Percentiles rank a stretch among this genome's conserved stretches.
Conservation (phyloP, 805 yeast species). For the Barnettozyma sucrosica region DNA sequence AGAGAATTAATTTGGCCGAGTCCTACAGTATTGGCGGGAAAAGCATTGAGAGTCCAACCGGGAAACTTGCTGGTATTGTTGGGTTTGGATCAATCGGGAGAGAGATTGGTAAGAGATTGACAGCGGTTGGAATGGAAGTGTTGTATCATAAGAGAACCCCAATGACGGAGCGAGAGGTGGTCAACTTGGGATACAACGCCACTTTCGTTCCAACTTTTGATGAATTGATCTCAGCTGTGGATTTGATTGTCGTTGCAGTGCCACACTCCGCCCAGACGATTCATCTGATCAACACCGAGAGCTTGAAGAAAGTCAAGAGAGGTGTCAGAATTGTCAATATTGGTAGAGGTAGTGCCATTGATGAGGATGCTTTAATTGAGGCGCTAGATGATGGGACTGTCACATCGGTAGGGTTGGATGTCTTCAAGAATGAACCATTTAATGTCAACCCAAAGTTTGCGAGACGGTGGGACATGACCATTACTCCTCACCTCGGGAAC, state of each 20-base stretch:
- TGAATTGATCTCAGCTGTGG: conserved; percentile 36
- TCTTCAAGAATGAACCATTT: conserved; percentile 57
- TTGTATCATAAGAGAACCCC: conserved; percentile 53
- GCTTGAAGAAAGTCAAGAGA: conserved; percentile 41
- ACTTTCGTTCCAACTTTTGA: conserved; percentile 41
- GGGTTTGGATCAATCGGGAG: conserved; percentile 78
- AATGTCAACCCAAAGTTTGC: conserved; percentile 43
- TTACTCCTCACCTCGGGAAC: conserved; percentile 65
- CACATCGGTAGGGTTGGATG: conserved; percentile 67
- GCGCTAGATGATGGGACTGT: conserved; percentile 59
- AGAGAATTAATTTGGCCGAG: conserved; percentile 33
- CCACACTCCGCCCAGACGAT: conserved; percentile 59
- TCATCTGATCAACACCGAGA: conserved; percentile 43
- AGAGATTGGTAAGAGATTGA: conserved; percentile 51
- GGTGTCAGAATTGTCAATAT: conserved; percentile 66
- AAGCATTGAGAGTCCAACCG: conserved; percentile 44
- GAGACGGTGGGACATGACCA: conserved; percentile 53
- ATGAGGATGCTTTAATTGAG: conserved; percentile 57
- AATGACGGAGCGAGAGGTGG: conserved; percentile 30
- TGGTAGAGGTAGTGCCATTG: conserved; percentile 67
- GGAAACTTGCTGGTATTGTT: conserved; percentile 54
- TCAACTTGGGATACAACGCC: conserved; percentile 40
- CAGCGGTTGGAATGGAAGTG: conserved; percentile 55
- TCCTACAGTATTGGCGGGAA: conserved; percentile 43
- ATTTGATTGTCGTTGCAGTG: conserved; percentile 58